Evolutionary conservation across 179 eudicot genomes (phyloP).

Genomic region (Pouteria campechiana): DNA sequence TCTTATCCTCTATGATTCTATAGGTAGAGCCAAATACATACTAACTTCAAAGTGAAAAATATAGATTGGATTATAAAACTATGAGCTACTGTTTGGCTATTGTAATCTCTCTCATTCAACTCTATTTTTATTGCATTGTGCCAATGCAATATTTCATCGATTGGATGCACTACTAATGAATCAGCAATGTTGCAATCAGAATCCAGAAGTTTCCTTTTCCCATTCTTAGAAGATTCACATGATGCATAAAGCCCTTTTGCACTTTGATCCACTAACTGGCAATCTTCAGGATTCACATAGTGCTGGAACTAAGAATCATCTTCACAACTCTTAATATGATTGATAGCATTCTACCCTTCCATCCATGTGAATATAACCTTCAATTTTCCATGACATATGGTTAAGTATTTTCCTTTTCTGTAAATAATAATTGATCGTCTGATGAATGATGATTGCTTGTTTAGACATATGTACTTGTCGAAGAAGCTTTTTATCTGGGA

Average conservation of each 20-base stretch:
- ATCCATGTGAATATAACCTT: slow-evolving; percentile 91
- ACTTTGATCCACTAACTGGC: slow-evolving; percentile 19
- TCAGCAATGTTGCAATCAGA: slow-evolving; percentile 18
- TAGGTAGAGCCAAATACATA: too few species aligned
- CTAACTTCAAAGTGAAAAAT: slow-evolving; percentile 3
- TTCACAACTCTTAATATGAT: slow-evolving; percentile 20
- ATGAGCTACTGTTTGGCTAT: too few species aligned
- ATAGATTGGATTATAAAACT: too few species aligned
- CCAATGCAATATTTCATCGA: slow-evolving; percentile 85
- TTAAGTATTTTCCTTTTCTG: slow-evolving; percentile 4
- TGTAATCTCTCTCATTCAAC: slow-evolving; percentile 58
- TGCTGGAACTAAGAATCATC: slow-evolving; percentile 27
- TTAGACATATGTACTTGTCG: slow-evolving; percentile 50
- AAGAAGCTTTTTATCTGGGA: slow-evolving; percentile 81
- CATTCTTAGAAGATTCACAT: slow-evolving; percentile 37
- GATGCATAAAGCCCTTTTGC: slow-evolving; percentile 31
- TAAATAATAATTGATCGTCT: too few species aligned
- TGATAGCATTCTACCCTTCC: slow-evolving; percentile 49
- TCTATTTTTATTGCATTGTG: slow-evolving; percentile 78
- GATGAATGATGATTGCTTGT: too few species aligned
- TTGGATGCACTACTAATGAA: slow-evolving; percentile 31
- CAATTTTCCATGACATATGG: slow-evolving; percentile 6
- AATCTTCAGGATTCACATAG: slow-evolving; percentile 18
- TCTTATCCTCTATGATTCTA: slow-evolving; percentile 95
- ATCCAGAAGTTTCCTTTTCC: slow-evolving; percentile 35